Base-by-base conservation (phyloP, 2,329 filamentous ascomycete genomes). In the Zymoseptoria brevis region DNA sequence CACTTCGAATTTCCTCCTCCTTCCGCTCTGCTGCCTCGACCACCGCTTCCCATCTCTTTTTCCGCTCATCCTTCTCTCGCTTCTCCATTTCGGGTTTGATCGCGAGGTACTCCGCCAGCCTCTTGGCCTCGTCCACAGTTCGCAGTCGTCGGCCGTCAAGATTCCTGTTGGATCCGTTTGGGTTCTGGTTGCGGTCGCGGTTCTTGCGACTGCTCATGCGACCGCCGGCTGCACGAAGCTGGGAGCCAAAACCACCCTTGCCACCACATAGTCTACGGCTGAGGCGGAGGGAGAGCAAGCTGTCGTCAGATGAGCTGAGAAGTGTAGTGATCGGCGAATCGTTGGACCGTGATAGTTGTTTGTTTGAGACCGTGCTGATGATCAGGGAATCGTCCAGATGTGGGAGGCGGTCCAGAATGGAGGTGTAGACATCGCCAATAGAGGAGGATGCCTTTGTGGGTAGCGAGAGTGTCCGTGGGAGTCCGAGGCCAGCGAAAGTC, bases 161-260 rank as follows among this genome's bases (percentile, higher is more conserved):
- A 66, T 97, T 99, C 64, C 94, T 86, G 71, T 90, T 96, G 2
- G 92, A 96, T 22, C 86, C 92, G 69, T 95, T 93, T 8, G 64
- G 59, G 62, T 90, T 87, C 45, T 96, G 90, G 16, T 68, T 64
- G 56, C 85, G 87, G 67, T 89, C 85, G 58, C 87, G 87, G 80
- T 93, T 94, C 79, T 95, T 95, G 67, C 86, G 85, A n/a, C 89
- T 93, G 2, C 91, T 96, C 94, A 99, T 99, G 77, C 95, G 93
- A 49, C 95, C 94, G 71, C 95, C 94, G 2, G 94, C 94, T 0
- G 95, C 94, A 71, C 95, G 90, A 45, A 99, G 85, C 74, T 99
- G 95, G 1, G 93, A 97, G 57, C 94, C 94, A 73, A 99, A 99
- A 70, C 94, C 94, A 75, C 94, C 94, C 73, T 99, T 99, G 72